These are phyloP conservation scores for Castanea crenata DNA, from an alignment of 306 rosid genomes.

Conservation along the genomic window DNA sequence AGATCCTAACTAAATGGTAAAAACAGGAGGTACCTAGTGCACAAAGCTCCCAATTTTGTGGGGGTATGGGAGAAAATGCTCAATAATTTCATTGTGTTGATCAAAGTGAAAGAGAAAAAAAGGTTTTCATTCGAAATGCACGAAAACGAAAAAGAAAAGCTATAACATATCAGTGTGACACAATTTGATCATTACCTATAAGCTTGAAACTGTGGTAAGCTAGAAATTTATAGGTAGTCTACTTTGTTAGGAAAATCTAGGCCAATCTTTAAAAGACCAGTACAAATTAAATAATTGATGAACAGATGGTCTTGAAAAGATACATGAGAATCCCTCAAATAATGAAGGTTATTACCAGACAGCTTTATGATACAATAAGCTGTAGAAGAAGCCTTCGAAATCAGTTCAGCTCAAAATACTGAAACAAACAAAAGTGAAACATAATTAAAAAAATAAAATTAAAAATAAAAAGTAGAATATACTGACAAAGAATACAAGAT, in stretches of 20 bases:
- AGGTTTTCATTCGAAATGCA: neutral
- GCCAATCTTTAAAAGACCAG: neutral
- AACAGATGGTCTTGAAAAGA: conserved; percentile 4
- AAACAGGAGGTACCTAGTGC: no score
- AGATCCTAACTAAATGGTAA: neutral
- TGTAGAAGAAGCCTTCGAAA: conserved; percentile 19
- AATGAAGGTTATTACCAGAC: conserved; percentile 22
- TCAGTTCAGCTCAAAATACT: conserved; percentile 44
- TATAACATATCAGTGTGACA: neutral
- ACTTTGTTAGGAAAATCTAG: neutral
- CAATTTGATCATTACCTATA: neutral
- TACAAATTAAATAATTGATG: neutral
- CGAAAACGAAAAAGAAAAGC: no score
- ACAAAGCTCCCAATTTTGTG: no score
- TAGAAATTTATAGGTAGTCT: neutral
- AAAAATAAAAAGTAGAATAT: no score
- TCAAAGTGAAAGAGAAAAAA: neutral
- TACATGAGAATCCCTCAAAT: conserved; percentile 20
- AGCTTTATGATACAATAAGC: conserved; percentile 13
- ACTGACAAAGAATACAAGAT: no score
- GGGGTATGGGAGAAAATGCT: neutral
- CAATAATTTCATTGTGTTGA: neutral
- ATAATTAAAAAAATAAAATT: no score
- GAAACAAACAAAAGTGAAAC: no score
- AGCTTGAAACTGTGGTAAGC: neutral